Evolutionary conservation across 2,329 filamentous ascomycete genomes (phyloP), one percentile per base, ranked within the genome.

Genomic region (Falciphora oryzae): DNA sequence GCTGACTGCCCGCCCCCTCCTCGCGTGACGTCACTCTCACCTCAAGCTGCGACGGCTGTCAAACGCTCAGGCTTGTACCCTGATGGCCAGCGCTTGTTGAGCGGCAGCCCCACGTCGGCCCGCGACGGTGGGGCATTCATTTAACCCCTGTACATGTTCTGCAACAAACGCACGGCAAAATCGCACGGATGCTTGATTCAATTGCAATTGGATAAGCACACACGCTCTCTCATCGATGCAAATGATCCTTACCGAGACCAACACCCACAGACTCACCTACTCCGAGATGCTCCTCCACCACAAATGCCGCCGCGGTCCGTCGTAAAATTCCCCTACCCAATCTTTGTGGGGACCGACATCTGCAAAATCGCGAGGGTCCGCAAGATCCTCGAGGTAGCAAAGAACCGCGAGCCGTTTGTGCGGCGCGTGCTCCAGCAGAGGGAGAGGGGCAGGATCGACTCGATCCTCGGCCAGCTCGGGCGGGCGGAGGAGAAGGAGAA

Each of bases 311-410:
- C 22, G n/a, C 59, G 38, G 59, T 16, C 53, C 29, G 62, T 66
- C 58, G 61, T 66, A 57, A 73, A 73, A 3, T 92, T 93, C 70
- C 88, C 89, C 1, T 80, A 86, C n/a, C 80, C 86, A 1, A 72
- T 94, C 18, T 82, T 83, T 61, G 79, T 96, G 63, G 93, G 93
- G 65, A 94, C 86, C 61, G 93, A 96, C 73, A 89, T 96, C 65
- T 92, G 91, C 75, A 82, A 83, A 65, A 83, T 92, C 65, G 76
- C 81, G 0, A 87, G 92, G 64, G 86, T 96, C 66, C 77, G 80
- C 66, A 74, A 75, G 27, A 79, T 93, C 63, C 75, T 94, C 73
- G 78, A 31, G 73, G 76, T 11, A 73, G 73, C 56, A 78, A 22
- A 29, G 18, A 53, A 53, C 16, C 56, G 77, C 1, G 63, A 67